phyloP scores from a whole-genome alignment of 257 asterid species.

The Salvia miltiorrhiza region DNA sequence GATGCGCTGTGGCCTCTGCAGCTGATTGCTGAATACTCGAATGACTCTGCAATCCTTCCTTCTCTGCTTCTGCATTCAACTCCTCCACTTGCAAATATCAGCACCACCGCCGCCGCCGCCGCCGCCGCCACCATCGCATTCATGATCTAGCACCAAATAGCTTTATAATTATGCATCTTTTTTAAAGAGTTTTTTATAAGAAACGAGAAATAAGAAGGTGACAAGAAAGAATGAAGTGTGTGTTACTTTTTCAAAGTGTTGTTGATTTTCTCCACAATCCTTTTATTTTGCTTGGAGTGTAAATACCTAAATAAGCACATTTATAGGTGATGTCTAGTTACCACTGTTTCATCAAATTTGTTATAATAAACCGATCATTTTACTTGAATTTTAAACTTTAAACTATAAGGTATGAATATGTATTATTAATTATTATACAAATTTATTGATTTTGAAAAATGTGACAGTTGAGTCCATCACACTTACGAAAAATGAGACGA shows the following conservation, averaged over 20 bases:
- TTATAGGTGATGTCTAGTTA: no score
- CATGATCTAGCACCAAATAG: conserved; percentile 21
- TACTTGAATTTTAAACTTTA: no score
- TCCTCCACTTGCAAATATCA: not conserved
- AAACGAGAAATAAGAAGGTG: not conserved
- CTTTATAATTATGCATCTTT: not conserved
- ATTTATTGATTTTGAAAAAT: no score
- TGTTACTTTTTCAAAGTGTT: conserved; percentile 36
- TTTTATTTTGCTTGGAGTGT: conserved; percentile 13
- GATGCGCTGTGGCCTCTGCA: conserved; percentile 85
- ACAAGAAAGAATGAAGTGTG: not conserved
- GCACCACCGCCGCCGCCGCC: conserved; percentile 21
- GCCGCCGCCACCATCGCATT: conserved; percentile 16
- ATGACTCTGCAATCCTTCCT: conserved; percentile 10
- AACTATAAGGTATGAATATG: no score
- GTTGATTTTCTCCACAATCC: conserved; percentile 1
- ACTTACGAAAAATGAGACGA: no score
- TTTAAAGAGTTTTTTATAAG: not conserved
- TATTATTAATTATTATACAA: no score
- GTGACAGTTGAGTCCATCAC: no score
- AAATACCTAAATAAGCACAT: conserved; percentile 16
- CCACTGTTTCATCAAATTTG: no score
- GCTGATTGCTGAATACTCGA: conserved; percentile 68
- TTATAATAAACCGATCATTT: no score
- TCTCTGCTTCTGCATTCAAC: conserved; percentile 55